Percentiles rank a stretch among this genome's conserved stretches.
phyloP scores from a whole-genome alignment of 805 yeast species.

The Zygosaccharomyces rouxii region DNA sequence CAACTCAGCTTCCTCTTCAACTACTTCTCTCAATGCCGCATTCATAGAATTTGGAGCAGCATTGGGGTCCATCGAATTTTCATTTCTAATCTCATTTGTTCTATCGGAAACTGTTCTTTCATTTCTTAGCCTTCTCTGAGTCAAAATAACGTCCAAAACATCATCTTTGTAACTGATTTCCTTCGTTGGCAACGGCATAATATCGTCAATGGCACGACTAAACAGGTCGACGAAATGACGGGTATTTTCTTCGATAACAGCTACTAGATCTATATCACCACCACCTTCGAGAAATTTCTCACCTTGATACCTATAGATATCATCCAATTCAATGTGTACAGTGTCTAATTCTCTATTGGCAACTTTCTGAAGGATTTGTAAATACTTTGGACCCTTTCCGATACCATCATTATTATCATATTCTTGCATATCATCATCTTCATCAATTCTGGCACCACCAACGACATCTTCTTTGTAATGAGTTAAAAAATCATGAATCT shows the following conservation, averaged over 20 bases:
- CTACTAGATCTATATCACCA: constrained; percentile 28
- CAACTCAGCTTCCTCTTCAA: constrained; percentile 43
- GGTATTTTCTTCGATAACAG: constrained; percentile 61
- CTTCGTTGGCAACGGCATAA: constrained; percentile 80
- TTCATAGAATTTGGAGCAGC: constrained; percentile 24
- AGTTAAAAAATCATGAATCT: constrained; percentile 59
- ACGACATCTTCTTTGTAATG: constrained; percentile 49
- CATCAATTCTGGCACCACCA: constrained; percentile 17
- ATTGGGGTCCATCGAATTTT: constrained; percentile 31
- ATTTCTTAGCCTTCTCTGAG: constrained; percentile 84
- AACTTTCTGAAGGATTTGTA: constrained; percentile 65
- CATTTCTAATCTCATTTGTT: constrained; percentile 53
- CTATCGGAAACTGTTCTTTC: constrained; percentile 64
- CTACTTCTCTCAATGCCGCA: constrained; percentile 34
- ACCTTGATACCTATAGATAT: constrained; percentile 65
- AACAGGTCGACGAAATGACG: constrained; percentile 76
- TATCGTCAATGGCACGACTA: constrained; percentile 65
- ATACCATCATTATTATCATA: constrained; percentile 32
- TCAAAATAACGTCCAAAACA: constrained; percentile 86
- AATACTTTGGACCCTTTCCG: constrained; percentile 63
- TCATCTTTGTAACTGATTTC: constrained; percentile 79
- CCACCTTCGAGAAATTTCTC: constrained; percentile 32
- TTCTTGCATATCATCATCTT: constrained; percentile 24
- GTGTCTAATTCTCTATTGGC: constrained; percentile 79
- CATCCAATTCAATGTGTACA: constrained; percentile 76